Evolutionary conservation across 345 rosid genomes (phyloP), one percentile per base, ranked within the genome.

Genomic region (Sonneratia caseolaris): DNA sequence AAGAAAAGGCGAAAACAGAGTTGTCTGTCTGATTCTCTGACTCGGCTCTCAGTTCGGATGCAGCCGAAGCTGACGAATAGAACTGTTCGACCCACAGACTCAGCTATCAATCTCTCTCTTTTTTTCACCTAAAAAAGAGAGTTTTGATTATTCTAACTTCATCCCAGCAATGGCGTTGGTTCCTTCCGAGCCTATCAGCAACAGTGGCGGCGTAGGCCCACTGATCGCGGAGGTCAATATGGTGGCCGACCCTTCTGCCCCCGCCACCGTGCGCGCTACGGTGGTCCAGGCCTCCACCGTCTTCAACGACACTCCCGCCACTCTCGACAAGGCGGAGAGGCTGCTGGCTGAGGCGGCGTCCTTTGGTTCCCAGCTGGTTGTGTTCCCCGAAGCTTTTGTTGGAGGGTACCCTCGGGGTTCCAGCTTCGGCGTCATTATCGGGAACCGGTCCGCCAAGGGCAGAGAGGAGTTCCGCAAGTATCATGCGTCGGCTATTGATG

Each of bases 371-470:
- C 92, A 89, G 78, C 84, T 94, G 64, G 97, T 94, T 37, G 91
- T 94, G 72, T 91, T 94, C 78, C 98, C 98, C 19, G 98, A 94
- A 79, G 97, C 98, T 11, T 94, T 94, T 69, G 72, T 94, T 21
- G 98, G 97, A 0, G 97, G 98, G 0, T 94, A 91, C 76, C 97
- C 98, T 8, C 90, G 97, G 22, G 97, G 98, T 32, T 87, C 97
- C 7, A 83, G 47, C 75, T 94, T 91, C 74, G 98, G 93, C 49
- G 80, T 93, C 16, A 75, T 69, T 10, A 90, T 94, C 37, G 97
- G 96, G 43, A 90, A 82, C 67, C 83, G 96, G 3, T 82, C 96
- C 0, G 78, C 92, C 27, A 86, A 86, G 80, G 98, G 97, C 59
- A 84, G 76, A 66, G 98, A 94, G 69, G 97, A 94, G 64, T 94